These are phyloP conservation scores for Thelephora terrestris DNA, from an alignment of 1,284 basidiomycete genomes.

Conservation along the genomic window DNA sequence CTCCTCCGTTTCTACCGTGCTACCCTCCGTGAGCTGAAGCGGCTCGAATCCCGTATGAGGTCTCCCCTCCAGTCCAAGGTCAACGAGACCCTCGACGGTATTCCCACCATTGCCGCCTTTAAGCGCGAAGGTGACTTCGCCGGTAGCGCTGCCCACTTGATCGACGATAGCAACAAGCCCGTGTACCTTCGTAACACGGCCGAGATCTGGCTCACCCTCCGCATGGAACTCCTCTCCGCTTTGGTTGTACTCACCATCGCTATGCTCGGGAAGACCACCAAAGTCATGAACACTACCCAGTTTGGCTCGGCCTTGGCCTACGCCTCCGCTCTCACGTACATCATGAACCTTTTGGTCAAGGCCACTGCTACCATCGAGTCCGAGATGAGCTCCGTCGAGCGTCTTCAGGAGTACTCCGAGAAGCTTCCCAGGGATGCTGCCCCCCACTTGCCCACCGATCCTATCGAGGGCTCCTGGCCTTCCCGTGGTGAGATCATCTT, in stretches of 20 bases:
- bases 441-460: slow-evolving; percentile 15
- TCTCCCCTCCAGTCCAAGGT: slow-evolving; percentile 21
- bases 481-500: slow-evolving; percentile 12
- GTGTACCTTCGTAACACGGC: slow-evolving; percentile 11
- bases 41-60: slow-evolving; percentile 19
- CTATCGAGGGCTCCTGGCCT: slow-evolving; percentile 16
- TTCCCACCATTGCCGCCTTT: slow-evolving; percentile 22
- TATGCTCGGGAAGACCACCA: slow-evolving; percentile 20
- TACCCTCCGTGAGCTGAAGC: slow-evolving; percentile 22
- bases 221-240: slow-evolving; percentile 21
- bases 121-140: slow-evolving; percentile 19
- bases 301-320: slow-evolving; percentile 21
- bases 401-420: slow-evolving; percentile 19
- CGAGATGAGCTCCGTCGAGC: slow-evolving; percentile 25
- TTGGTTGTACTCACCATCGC: slow-evolving; percentile 15
- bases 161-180: slow-evolving; percentile 20
- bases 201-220: slow-evolving; percentile 23
- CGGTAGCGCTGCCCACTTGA: slow-evolving; percentile 13
- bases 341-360: slow-evolving; percentile 22
- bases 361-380: slow-evolving; percentile 22
- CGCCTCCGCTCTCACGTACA: slow-evolving; percentile 19
- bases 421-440: slow-evolving; percentile 18
- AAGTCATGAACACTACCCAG: slow-evolving; percentile 16
- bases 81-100: slow-evolving; percentile 21
- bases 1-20: slow-evolving; percentile 22